Evolutionary conservation across 2,329 filamentous ascomycete genomes (phyloP), one percentile per base, ranked within the genome.

Genomic region (Hypoxylon sp.): DNA sequence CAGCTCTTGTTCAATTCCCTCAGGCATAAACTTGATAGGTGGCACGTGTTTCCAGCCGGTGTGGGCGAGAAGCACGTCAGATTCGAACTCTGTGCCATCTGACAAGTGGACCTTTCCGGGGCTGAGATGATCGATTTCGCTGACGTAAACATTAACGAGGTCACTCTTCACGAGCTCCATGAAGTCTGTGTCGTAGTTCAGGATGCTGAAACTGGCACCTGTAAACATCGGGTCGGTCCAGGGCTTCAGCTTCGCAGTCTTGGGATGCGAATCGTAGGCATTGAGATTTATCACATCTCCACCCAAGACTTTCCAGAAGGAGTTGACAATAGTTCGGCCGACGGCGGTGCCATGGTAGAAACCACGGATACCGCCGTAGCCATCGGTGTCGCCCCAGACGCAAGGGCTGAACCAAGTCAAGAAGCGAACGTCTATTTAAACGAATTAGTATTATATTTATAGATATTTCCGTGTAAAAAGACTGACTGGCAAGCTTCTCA

Each of bases 351-450:
- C 80, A 69, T 91, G 89, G 50, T 89, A 80, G 65, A 90, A 87
- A 9, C 77, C 74, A 2, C 88, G 83, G 1, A 87, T 80, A 10
- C 79, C 80, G 11, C 83, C 80, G 69, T 85, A 91, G 0, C 89
- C 90, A 73, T 89, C 89, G 1, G 84, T 85, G 1, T 83, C 81
- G 3, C 89, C 90, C 89, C 90, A 94, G 13, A 91, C 85, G 75
- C 91, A 94, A 0, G 92, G 92, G 56, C 87, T 90, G 78, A 94
- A 89, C 89, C 90, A 93, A 1, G 88, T 91, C 58, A 94, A 79
- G 69, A 91, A 84, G 0, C 92, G 88, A 0, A 87, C 90, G 32
- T 84, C 82, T 82, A 57, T n/a, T 7, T 0, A 14, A 11, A 10
- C 46, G 32, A 23, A 56, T 67, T 38, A 67, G 50, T n/a, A 49